Conservation (phyloP, 192 early-diverging fungal genomes). For the Geranomyces variabilis region DNA sequence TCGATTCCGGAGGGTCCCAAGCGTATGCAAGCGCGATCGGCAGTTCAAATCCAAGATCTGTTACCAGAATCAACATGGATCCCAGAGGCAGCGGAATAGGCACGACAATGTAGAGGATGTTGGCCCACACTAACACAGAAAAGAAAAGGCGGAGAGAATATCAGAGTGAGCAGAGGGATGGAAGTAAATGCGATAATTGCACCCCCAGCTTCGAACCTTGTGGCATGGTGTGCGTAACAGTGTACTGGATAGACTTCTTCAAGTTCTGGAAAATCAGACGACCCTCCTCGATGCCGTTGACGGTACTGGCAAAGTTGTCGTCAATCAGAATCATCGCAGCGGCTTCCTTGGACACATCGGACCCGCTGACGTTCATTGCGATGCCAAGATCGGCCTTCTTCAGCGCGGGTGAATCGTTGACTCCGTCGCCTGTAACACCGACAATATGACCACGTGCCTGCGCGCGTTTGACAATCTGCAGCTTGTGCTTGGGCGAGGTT, state of each 20-base stretch:
- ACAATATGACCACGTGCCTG: slow-evolving; percentile 94
- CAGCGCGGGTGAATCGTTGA: slow-evolving; percentile 94
- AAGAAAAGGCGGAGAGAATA: not conserved
- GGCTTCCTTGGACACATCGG: slow-evolving; percentile 92
- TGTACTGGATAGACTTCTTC: slow-evolving; percentile 94
- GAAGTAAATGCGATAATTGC: too few species aligned
- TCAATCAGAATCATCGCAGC: slow-evolving; percentile 97
- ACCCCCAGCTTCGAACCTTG: slow-evolving; percentile 51
- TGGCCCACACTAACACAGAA: slow-evolving; percentile 70
- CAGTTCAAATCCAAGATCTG: slow-evolving; percentile 95
- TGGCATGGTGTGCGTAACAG: slow-evolving; percentile 88
- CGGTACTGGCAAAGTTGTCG: slow-evolving; percentile 97
- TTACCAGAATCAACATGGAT: slow-evolving; percentile 85
- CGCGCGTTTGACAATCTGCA: slow-evolving; percentile 92
- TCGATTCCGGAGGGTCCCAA: slow-evolving; percentile 86
- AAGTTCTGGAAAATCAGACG: slow-evolving; percentile 94
- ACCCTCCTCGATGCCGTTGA: slow-evolving; percentile 92
- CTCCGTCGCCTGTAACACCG: slow-evolving; percentile 96
- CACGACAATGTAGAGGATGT: slow-evolving; percentile 82
- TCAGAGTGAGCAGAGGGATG: not conserved
- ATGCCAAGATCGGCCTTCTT: slow-evolving; percentile 98
- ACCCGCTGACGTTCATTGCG: slow-evolving; percentile 94
- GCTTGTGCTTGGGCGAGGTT: slow-evolving; percentile 95
- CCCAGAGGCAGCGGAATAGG: slow-evolving; percentile 82
- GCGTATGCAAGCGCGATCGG: slow-evolving; percentile 85